Evolutionary conservation across 306 rosid genomes (phyloP), one percentile per base, ranked within the genome.

Genomic region (Coriaria nepalensis): DNA sequence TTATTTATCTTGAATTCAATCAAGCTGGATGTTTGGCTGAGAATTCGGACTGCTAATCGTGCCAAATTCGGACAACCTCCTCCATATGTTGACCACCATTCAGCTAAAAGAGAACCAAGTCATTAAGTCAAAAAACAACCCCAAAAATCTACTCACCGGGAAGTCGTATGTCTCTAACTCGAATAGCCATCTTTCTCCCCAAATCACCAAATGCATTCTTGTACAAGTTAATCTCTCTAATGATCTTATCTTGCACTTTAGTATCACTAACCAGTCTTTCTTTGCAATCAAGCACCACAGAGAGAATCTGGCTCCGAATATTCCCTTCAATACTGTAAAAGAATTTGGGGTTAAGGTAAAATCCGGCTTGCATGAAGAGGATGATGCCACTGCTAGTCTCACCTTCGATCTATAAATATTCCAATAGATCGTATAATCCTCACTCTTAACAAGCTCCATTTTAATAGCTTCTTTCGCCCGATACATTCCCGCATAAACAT

Each of bases 51-150:
- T 10, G 94, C 93, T 59, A 88, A 53, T 50, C 83, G 88, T 2
- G 94, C 71, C 68, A 87, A 70, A 73, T 78, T 80, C 13, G 94
- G 93, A 71, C 93, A 87, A 54, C 81, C 79, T 65, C 93, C 88
- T 59, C 93, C 94, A 65, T 81, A 83, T 53, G 94, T 78, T 56
- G 93, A 80, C 96, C 94, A 88, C 96, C 96, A 87, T 73, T 87
- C 96, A 45, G 81, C 93, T 87, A 58, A 47, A 50, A 68, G 14
- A 37, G 35, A 58, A 14, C 35, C n/a, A n/a, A 66, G 34, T 45
- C 43, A 32, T n/a, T 9, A 55, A 55, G 33, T 45, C 71, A 47
- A 48, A 20, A 43, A 45, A 56, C 47, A 62, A 43, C 47, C 11
- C 36, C 57, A 54, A 78, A 45, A 13, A 46, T 52, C 68, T 55